phyloP scores from a whole-genome alignment of 1,284 basidiomycete genomes.

The Amylostereum areolatum region DNA sequence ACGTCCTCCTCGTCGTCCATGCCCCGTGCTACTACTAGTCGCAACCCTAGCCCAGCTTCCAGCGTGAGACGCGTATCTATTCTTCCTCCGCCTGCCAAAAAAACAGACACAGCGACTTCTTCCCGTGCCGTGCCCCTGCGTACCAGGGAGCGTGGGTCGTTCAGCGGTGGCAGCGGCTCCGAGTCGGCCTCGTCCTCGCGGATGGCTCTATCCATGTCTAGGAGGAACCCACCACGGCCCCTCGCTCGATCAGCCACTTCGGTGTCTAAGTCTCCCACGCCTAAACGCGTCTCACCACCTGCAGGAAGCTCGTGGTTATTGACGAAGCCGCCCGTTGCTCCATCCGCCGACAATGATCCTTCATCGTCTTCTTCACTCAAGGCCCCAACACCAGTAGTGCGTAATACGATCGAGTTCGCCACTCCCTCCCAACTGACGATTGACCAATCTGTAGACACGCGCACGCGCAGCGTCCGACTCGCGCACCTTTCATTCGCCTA shows the following conservation, averaged over 20 bases:
- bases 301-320: background rate
- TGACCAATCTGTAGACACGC: background rate
- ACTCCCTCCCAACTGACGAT: background rate
- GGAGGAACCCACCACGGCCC: background rate
- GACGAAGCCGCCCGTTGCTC: background rate
- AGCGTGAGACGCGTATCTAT: no score
- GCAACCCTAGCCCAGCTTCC: no score
- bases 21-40: no score
- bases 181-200: background rate
- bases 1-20: no score
- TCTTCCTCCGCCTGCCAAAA: no score
- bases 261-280: background rate
- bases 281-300: no score
- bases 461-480: slow-evolving; percentile 12
- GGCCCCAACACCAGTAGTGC: background rate
- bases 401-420: background rate
- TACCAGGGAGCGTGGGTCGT: no score
- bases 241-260: background rate
- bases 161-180: background rate
- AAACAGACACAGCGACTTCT: no score
- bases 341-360: background rate
- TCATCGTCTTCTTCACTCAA: background rate
- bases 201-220: background rate
- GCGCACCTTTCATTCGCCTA: slow-evolving; percentile 1
- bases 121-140: no score